phyloP scores from a whole-genome alignment of 2,329 filamentous ascomycete genomes.

The Aspergillus brasiliensis region DNA sequence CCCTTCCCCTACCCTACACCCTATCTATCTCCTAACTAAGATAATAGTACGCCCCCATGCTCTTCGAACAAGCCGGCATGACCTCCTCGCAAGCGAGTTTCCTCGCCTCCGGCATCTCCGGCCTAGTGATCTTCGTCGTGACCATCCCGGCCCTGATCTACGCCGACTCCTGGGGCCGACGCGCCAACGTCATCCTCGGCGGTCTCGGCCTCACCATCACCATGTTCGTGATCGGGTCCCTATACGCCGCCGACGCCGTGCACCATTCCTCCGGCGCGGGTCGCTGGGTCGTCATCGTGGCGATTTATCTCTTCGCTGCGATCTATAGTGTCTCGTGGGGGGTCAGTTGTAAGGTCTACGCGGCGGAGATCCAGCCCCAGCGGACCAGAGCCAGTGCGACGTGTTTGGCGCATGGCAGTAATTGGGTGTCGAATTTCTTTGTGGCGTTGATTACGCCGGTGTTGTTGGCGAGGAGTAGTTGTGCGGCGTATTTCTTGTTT shows the following conservation, averaged over 20 bases:
- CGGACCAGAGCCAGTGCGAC: constrained; percentile 60
- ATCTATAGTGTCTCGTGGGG: constrained; percentile 51
- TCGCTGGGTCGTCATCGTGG: constrained; percentile 31
- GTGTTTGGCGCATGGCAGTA: constrained; percentile 54
- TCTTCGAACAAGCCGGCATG: constrained; percentile 64
- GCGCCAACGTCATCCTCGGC: too few species aligned
- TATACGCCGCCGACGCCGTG: constrained; percentile 36
- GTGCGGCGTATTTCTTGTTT: constrained; percentile 51
- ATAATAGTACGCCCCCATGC: constrained; percentile 58
- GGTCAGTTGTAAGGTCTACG: constrained; percentile 59
- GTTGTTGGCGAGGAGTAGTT: constrained; percentile 46
- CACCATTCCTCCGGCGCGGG: constrained; percentile 30
- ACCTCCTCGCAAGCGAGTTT: constrained; percentile 57
- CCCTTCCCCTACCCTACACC: neutral
- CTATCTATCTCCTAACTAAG: too few species aligned
- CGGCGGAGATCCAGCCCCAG: constrained; percentile 60
- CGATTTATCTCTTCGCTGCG: constrained; percentile 30
- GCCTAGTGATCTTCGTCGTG: constrained; percentile 58
- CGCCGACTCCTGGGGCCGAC: constrained; percentile 60
- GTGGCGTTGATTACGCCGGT: constrained; percentile 51
- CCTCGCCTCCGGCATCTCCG: constrained; percentile 63
- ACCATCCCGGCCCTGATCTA: constrained; percentile 60
- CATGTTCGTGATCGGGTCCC: constrained; percentile 38
- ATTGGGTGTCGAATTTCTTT: constrained; percentile 49
- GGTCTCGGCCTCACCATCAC: constrained; percentile 13